Evolutionary conservation across 345 rosid genomes (phyloP).

Genomic region (Acer yangbiense): DNA sequence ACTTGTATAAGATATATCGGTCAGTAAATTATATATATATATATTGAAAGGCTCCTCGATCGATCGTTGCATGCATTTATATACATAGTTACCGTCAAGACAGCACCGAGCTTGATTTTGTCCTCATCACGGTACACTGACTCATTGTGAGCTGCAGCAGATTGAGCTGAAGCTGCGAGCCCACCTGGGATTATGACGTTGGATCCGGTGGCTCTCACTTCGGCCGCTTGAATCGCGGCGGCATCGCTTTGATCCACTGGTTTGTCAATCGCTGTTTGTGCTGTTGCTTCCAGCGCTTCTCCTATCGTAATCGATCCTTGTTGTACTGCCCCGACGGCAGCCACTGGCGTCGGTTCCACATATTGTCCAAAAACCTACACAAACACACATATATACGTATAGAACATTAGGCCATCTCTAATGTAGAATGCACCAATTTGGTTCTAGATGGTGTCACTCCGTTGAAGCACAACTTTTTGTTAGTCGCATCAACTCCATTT

Average conservation of each 20-base stretch:
- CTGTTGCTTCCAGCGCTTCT: constrained; percentile 66
- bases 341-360: constrained; percentile 44
- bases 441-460: too few species aligned
- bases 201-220: constrained; percentile 63
- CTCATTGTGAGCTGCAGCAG: constrained; percentile 61
- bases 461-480: too few species aligned
- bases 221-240: constrained; percentile 76
- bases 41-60: too few species aligned
- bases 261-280: constrained; percentile 44
- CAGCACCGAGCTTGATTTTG: constrained; percentile 56
- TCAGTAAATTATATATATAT: not conserved
- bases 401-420: not conserved
- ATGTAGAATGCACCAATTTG: too few species aligned
- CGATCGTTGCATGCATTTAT: too few species aligned
- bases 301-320: constrained; percentile 60
- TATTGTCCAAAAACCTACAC: constrained; percentile 54
- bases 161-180: constrained; percentile 67
- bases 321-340: constrained; percentile 2
- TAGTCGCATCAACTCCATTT: too few species aligned
- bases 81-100: constrained; percentile 39
- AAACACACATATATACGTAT: not conserved
- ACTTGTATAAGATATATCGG: too few species aligned
- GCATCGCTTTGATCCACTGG: constrained; percentile 68
- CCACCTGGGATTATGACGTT: constrained; percentile 52
- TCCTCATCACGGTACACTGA: constrained; percentile 37